Evolutionary conservation across 164 flowering plant species (phyloP).

Genomic region (Akebia trifoliata): DNA sequence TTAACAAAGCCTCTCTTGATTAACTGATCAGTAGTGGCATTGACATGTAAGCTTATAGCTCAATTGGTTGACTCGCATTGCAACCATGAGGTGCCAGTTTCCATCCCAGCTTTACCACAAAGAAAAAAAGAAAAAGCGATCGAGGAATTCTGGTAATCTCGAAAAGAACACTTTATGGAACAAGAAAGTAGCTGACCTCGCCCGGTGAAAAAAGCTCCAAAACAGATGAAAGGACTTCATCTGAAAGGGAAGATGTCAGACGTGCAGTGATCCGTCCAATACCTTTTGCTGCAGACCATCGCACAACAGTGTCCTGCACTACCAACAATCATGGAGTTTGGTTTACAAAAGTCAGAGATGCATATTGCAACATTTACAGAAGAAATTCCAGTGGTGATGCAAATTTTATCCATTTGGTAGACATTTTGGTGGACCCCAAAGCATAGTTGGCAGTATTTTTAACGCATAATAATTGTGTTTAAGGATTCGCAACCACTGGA

Average conservation of each 20-base stretch:
- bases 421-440: background rate
- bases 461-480: background rate
- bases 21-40: no score
- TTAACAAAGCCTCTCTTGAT: no score
- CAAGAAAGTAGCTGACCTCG: constrained; percentile 48
- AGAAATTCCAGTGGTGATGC: background rate
- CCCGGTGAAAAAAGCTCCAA: constrained; percentile 80
- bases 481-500: background rate
- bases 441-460: background rate
- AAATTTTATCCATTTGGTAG: background rate
- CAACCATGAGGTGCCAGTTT: no score
- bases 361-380: background rate
- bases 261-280: constrained; percentile 86
- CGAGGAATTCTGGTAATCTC: background rate
- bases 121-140: background rate
- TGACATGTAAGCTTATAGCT: background rate
- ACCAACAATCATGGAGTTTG: constrained; percentile 8
- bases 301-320: constrained; percentile 89
- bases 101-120: background rate
- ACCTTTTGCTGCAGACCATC: constrained; percentile 99
- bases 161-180: background rate
- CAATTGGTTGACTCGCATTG: no score
- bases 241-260: constrained; percentile 67
- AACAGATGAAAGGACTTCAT: constrained; percentile 80
- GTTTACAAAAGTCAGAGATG: background rate